Evolutionary conservation across 2,329 filamentous ascomycete genomes (phyloP).

Genomic region (Alternaria longipes): DNA sequence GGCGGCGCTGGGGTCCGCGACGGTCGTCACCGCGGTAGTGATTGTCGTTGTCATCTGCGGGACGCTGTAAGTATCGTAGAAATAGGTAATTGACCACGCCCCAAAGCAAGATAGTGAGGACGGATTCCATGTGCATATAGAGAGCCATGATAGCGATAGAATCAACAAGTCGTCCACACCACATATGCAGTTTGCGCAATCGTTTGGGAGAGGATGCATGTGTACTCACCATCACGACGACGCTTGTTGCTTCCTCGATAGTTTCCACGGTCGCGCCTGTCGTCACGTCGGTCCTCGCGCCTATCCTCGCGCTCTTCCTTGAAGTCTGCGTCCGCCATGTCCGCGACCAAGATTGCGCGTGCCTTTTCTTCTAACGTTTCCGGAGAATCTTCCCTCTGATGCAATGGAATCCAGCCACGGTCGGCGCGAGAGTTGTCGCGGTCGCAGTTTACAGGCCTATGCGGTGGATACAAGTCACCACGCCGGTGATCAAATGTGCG

Average conservation of each 20-base stretch:
- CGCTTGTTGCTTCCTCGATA: slow-evolving; percentile 42
- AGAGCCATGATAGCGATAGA: neutral
- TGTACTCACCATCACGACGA: slow-evolving; percentile 43
- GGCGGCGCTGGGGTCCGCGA: slow-evolving; percentile 44
- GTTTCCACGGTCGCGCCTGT: slow-evolving; percentile 38
- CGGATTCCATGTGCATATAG: neutral
- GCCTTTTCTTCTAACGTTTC: slow-evolving; percentile 21
- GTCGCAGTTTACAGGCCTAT: slow-evolving; percentile 1
- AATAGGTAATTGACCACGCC: neutral
- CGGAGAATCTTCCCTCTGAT: slow-evolving; percentile 15
- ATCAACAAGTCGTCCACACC: neutral
- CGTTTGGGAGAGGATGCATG: neutral
- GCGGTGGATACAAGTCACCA: slow-evolving; percentile 6
- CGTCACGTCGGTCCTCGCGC: slow-evolving; percentile 33
- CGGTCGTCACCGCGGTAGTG: slow-evolving; percentile 41
- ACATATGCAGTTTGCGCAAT: neutral
- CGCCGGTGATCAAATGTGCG: slow-evolving; percentile 1
- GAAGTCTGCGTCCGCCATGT: slow-evolving; percentile 44
- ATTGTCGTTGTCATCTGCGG: slow-evolving; percentile 41
- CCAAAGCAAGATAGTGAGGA: neutral
- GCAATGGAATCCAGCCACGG: slow-evolving; percentile 11
- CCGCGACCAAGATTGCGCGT: slow-evolving; percentile 22
- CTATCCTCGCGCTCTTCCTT: slow-evolving; percentile 44
- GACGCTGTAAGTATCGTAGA: slow-evolving; percentile 14
- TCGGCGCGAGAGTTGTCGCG: slow-evolving; percentile 10